Base-by-base conservation (phyloP, 768 basidiomycete species). In the Agrocybe chaxingu region DNA sequence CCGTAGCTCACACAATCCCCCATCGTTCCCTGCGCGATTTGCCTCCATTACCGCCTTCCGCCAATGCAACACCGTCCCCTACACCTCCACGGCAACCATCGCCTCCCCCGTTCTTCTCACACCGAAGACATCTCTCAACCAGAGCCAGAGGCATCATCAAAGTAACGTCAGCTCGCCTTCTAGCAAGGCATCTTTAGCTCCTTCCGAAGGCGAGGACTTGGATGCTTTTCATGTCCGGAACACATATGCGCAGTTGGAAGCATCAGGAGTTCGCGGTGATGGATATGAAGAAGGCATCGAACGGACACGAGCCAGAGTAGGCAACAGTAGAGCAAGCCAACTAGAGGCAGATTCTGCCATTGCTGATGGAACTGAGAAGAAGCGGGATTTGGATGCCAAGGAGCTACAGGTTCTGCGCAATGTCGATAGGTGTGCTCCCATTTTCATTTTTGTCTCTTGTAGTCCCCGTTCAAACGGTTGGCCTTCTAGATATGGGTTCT, bases 231-330 rank as follows among this genome's bases (percentile, higher is more conserved):
- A 90, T 65, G 87, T 95, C 6, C 80, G 92, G 36, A 85, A 78
- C 52, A 92, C 90, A 0, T 95, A 98, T 63, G 96, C 94, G 0
- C 81, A 89, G 55, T 77, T 98, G n/a, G 92, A 98, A 43, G 71
- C 79, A 8, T 79, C 79, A 38, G 96, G 96, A n/a, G 95, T 98
- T 34, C 88, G 83, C 62, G 94, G 95, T 2, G 96, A 98, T 63
- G 96, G 96, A 0, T 92, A 85, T 67, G 89, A 92, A 59, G 93
- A 96, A 57, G 96, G 96, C 34, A 78, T 96, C 6, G 96, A 98
- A 69, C 84, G 92, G 34, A 98, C 95, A 24, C 79, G 96, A 52
- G 89, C 91, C 4, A 59, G 62, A 41, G 44, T 66, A 34, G 62
- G 63, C 9, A 62, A 51, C 8, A 65, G 58, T 47, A 64, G 65